A percentile compares a stretch with the other conserved stretches of the same genome.
Conservation (phyloP, 495 filamentous ascomycete species). For the Penicillium angulare region DNA sequence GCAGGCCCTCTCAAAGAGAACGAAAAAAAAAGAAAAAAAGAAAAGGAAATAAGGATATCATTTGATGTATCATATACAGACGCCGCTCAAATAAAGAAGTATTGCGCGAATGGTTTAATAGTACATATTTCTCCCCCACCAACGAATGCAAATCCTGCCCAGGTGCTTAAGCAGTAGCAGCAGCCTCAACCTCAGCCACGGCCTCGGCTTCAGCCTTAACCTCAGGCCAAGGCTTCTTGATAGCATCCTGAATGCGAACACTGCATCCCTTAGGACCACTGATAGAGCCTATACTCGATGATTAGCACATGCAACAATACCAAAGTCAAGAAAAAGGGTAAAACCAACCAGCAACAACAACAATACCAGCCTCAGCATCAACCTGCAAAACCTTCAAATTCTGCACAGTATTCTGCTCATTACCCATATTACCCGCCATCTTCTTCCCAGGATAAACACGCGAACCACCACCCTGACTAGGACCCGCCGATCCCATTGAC, state of each 20-base stretch:
- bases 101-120: constrained; percentile 39
- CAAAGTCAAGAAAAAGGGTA: background rate
- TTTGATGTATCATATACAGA: constrained; percentile 49
- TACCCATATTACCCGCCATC: constrained; percentile 96
- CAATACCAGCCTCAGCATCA: constrained; percentile 77
- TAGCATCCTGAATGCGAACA: constrained; percentile 84
- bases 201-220: too few relatives aligned
- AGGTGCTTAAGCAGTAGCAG: constrained; percentile 43
- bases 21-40: background rate
- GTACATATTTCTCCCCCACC: constrained; percentile 33
- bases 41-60: constrained; percentile 40
- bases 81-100: constrained; percentile 43
- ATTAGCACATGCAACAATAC: constrained; percentile 6
- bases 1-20: too few relatives aligned
- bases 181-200: too few relatives aligned
- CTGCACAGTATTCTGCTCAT: constrained; percentile 79
- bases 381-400: constrained; percentile 86
- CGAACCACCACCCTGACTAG: constrained; percentile 85
- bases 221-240: constrained; percentile 84
- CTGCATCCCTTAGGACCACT: constrained; percentile 80
- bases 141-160: constrained; percentile 21
- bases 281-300: constrained; percentile 57
- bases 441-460: constrained; percentile 93
- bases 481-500: constrained; percentile 82
- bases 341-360: constrained; percentile 75